Evolutionary conservation across 306 rosid genomes (phyloP).

Genomic region (Begonia peltatifolia): DNA sequence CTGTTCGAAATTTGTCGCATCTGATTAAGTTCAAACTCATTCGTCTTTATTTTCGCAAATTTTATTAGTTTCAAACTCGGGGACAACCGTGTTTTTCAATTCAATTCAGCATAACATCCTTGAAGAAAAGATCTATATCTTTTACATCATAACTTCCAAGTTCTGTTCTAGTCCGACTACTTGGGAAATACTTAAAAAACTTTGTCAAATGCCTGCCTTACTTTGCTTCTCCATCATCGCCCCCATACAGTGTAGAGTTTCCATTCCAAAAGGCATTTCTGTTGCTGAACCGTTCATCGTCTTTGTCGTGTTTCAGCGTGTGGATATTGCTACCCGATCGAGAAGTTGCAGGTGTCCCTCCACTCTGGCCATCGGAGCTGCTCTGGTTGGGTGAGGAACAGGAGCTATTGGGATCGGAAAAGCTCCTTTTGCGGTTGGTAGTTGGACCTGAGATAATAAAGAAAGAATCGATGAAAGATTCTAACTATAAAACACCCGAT

Average conservation of each 20-base stretch:
- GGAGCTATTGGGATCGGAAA: slow-evolving; percentile 4
- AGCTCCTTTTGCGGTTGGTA: slow-evolving; percentile 4
- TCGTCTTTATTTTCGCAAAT: too few species aligned
- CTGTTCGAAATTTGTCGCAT: too few species aligned
- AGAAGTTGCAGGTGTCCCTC: slow-evolving; percentile 11
- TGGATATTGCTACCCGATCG: slow-evolving; percentile 37
- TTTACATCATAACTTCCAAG: too few species aligned
- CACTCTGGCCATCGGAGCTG: slow-evolving; percentile 10
- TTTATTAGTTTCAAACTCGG: too few species aligned
- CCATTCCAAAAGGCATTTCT: slow-evolving; percentile 51
- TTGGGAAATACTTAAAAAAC: neutral
- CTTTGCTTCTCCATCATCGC: slow-evolving; percentile 17
- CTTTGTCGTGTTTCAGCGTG: slow-evolving; percentile 33
- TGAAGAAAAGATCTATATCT: too few species aligned
- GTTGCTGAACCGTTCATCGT: slow-evolving; percentile 25
- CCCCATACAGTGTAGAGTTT: slow-evolving; percentile 51
- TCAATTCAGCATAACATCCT: too few species aligned
- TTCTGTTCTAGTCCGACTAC: too few species aligned
- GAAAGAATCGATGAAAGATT: neutral
- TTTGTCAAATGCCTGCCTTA: slow-evolving; percentile 4
- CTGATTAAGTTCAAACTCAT: too few species aligned
- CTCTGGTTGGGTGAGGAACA: slow-evolving; percentile 9
- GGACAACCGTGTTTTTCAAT: too few species aligned
- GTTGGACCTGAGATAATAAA: slow-evolving; percentile 12
- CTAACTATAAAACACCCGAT: too few species aligned